A percentile compares a stretch with the other conserved stretches of the same genome.
Conservation (phyloP, 805 yeast genomes). For the Ascoidea asiatica region DNA sequence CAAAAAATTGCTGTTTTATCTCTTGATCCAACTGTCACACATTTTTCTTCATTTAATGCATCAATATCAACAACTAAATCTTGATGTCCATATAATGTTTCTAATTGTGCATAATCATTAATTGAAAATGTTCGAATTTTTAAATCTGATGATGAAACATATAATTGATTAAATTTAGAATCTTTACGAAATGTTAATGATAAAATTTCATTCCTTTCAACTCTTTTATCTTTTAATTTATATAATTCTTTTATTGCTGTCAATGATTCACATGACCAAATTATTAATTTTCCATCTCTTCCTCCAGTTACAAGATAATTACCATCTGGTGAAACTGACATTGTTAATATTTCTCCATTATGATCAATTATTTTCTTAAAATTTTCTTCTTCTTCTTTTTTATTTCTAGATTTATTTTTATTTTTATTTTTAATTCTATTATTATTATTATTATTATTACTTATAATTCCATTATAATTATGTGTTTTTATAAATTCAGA, state of each 20-base stretch:
- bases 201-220: constrained; percentile 57
- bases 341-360: constrained; percentile 57
- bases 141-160: constrained; percentile 87
- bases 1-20: constrained; percentile 93
- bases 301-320: constrained; percentile 88
- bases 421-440: too few relatives aligned
- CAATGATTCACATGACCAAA: constrained; percentile 77
- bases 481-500: constrained; percentile 39
- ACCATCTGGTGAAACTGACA: constrained; percentile 82
- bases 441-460: too few relatives aligned
- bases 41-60: constrained; percentile 75
- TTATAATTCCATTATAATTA: too few relatives aligned
- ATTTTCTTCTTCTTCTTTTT: constrained; percentile 15
- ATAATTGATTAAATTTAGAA: constrained; percentile 54
- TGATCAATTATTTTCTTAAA: constrained; percentile 60
- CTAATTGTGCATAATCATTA: constrained; percentile 79
- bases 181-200: constrained; percentile 67
- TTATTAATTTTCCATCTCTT: constrained; percentile 60
- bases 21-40: constrained; percentile 91
- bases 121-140: constrained; percentile 79
- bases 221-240: constrained; percentile 37
- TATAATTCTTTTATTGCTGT: constrained; percentile 57
- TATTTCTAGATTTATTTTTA: constrained; percentile 23
- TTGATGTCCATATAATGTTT: constrained; percentile 90
- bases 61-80: constrained; percentile 74